These are phyloP conservation scores for Penicillium janthinellum DNA, from an alignment of 2,329 filamentous ascomycete species.

Conservation along the genomic window DNA sequence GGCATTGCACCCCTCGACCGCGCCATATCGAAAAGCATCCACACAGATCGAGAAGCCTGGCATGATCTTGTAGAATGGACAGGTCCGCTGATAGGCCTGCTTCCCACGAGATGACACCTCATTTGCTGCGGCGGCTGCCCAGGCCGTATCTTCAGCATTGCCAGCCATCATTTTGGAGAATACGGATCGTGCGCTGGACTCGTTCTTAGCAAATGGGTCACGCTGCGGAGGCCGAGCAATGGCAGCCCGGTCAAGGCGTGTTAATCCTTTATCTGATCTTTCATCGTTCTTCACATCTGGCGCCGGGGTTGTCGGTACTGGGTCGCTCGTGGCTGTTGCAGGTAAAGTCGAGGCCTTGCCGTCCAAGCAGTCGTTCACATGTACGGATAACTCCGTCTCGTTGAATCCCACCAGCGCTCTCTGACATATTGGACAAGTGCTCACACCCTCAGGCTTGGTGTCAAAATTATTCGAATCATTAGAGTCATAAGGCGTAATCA, in stretches of 20 bases:
- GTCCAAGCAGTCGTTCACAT: constrained; percentile 93
- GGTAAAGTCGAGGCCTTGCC: constrained; percentile 68
- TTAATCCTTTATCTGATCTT: constrained; percentile 36
- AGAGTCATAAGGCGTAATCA: constrained; percentile 28
- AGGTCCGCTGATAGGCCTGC: constrained; percentile 83
- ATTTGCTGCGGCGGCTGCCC: constrained; percentile 80
- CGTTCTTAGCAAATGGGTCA: constrained; percentile 68
- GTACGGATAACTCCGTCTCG: constrained; percentile 66
- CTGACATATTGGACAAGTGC: constrained; percentile 76
- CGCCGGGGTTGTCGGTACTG: background rate
- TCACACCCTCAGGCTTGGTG: constrained; percentile 25
- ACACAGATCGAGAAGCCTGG: constrained; percentile 91
- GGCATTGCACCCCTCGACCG: constrained; percentile 85
- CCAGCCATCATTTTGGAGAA: constrained; percentile 93
- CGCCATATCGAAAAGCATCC: constrained; percentile 93
- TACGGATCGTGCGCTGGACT: constrained; percentile 61
- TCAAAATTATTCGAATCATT: constrained; percentile 22
- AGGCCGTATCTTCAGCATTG: constrained; percentile 86
- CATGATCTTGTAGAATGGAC: constrained; percentile 98
- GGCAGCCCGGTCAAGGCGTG: constrained; percentile 66
- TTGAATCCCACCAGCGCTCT: constrained; percentile 62
- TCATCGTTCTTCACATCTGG: constrained; percentile 1
- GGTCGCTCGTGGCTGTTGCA: background rate
- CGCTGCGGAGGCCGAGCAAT: constrained; percentile 77
- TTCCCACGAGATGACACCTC: constrained; percentile 79